Evolutionary conservation across 2,329 filamentous ascomycete species (phyloP), one percentile per base, ranked within the genome.

Genomic region (Sarocladium strictum): DNA sequence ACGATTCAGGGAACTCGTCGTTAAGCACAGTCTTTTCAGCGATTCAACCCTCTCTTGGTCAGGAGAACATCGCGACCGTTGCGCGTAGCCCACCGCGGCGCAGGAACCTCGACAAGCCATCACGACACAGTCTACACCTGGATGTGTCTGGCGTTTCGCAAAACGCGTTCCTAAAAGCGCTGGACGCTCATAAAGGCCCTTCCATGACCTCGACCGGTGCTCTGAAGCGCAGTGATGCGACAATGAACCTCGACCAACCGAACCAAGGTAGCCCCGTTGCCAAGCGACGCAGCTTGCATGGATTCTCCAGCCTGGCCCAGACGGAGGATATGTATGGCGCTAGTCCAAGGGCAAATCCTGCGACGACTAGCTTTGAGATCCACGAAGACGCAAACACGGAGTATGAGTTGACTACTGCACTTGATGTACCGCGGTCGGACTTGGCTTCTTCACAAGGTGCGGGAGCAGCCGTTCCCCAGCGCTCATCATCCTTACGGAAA

Each of bases 161-260:
- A 58, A 72, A 75, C 57, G 69, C 73, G 14, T 69, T 79, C 29
- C 69, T 80, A 41, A 78, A 78, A 59, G 67, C 80, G n/a, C 65
- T 76, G 15, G 80, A 83, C 53, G 67, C 67, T 17, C 73, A 70
- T 49, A 61, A 54, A 52, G 66, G 71, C 27, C 62, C 54, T 35
- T 67, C 68, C 65, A 59, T 63, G 49, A 60, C 65, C 33, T 65
- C 62, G 32, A 85, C 87, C 5, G 96, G 93, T 66, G 92, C 93
- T 4, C 74, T 97, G 62, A 97, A 97, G 78, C 85, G 94, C 62
- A 93, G 87, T 65, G 93, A 97, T 73, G 87, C 89, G 41, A 86
- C 87, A 53, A 93, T 96, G 88, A 90, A 90, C 64, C 74, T 95
- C 50, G 92, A 96, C 63, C 87, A 89, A 59, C 78, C 84, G 26